Conservation (phyloP, 78 protist species). For the Speleostelium caveatum region DNA sequence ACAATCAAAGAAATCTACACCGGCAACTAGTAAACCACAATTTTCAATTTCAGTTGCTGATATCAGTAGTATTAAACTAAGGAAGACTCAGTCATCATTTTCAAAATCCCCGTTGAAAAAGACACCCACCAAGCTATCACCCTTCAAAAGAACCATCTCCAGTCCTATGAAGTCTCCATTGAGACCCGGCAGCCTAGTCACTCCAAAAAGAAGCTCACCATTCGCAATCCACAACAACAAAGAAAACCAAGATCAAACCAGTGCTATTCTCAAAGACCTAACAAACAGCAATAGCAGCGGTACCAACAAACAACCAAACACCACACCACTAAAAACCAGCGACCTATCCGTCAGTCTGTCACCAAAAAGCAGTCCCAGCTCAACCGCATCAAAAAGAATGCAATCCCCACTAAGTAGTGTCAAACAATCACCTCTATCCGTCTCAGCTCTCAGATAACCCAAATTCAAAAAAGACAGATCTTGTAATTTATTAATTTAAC, state of each 20-base stretch:
- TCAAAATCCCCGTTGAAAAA: neutral
- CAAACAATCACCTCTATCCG: neutral
- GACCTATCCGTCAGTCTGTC: no score
- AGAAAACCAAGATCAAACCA: neutral
- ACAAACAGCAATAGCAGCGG: neutral
- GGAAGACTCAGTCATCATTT: slow-evolving; percentile 34
- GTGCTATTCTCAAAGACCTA: neutral
- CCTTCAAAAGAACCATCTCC: neutral
- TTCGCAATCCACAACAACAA: neutral
- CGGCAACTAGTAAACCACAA: neutral
- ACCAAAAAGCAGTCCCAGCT: neutral
- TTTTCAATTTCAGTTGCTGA: slow-evolving; percentile 59
- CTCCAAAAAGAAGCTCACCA: slow-evolving; percentile 23
- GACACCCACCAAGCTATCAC: slow-evolving; percentile 3
- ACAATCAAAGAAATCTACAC: neutral
- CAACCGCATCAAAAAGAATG: neutral
- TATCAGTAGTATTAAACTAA: slow-evolving; percentile 41
- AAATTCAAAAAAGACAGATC: neutral
- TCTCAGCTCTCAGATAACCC: neutral
- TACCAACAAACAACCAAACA: neutral
- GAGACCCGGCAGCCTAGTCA: neutral
- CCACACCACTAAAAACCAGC: no score
- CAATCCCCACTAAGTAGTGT: neutral
- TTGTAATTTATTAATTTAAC: no score
- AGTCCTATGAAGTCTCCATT: neutral